Conservation (phyloP, 306 rosid species). For the cucumber (Cucumis sativus) region DNA sequence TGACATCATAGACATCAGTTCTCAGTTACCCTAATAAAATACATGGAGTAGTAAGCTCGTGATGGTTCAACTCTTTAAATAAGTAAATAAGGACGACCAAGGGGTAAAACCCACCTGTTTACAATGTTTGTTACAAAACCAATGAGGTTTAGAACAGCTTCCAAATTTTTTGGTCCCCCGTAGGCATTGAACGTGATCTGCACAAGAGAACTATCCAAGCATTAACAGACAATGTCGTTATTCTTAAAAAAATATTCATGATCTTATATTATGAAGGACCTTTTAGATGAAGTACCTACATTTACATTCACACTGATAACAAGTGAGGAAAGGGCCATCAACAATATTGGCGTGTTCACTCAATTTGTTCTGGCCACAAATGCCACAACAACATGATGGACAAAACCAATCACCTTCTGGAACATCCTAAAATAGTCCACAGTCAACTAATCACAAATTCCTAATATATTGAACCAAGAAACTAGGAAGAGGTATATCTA, state of each 20-base stretch:
- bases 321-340: conserved; percentile 25
- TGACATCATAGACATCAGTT: neutral
- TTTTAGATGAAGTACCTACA: conserved; percentile 29
- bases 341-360: conserved; percentile 18
- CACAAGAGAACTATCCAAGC: conserved; percentile 10
- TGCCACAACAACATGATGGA: conserved; percentile 63
- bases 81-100: neutral
- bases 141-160: conserved; percentile 16
- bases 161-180: conserved; percentile 10
- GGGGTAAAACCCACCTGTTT: conserved; percentile 35
- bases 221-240: neutral
- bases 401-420: conserved; percentile 93
- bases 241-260: neutral
- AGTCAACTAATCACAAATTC: conserved; percentile 16
- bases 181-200: conserved; percentile 65
- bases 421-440: conserved; percentile 36
- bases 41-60: neutral
- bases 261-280: neutral
- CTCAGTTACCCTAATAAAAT: neutral
- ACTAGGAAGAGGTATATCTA: conserved; percentile 16
- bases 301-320: conserved; percentile 67
- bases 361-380: conserved; percentile 39
- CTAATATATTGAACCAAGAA: conserved; percentile 4
- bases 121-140: conserved; percentile 64
- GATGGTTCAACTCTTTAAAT: neutral